Percentiles rank a stretch among this genome's conserved stretches.
phyloP scores from a whole-genome alignment of 208 protist species.

The Leishmania major region DNA sequence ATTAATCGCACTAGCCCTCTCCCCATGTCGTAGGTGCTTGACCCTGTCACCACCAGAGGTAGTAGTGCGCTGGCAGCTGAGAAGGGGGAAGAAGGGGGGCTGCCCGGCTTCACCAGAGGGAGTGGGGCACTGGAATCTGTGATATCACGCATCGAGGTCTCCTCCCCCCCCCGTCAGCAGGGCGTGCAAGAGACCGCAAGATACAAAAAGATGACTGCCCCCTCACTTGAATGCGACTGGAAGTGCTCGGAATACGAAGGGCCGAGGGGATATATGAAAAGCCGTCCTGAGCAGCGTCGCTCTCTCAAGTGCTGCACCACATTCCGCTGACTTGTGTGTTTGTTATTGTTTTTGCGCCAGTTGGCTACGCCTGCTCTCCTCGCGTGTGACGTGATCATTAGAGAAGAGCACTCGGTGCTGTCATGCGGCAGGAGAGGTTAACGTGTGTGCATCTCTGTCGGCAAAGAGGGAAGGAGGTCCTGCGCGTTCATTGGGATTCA shows the following conservation, averaged over 20 bases:
- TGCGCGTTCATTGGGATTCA: background rate
- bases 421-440: background rate
- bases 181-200: background rate
- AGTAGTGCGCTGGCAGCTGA: background rate
- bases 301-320: background rate
- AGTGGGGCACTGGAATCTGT: background rate
- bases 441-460: background rate
- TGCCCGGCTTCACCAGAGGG: background rate
- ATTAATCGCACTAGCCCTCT: background rate
- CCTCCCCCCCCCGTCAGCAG: background rate
- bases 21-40: background rate
- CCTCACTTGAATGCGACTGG: background rate
- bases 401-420: background rate
- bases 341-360: background rate
- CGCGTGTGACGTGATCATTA: background rate
- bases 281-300: background rate
- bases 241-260: background rate
- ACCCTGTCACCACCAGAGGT: background rate
- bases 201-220: background rate
- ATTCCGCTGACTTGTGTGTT: background rate
- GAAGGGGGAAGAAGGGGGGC: background rate
- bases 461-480: background rate
- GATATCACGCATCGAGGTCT: background rate
- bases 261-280: background rate
- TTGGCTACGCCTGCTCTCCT: background rate